Evolutionary conservation across 768 basidiomycete genomes (phyloP).

Genomic region (Mycena filopes): DNA sequence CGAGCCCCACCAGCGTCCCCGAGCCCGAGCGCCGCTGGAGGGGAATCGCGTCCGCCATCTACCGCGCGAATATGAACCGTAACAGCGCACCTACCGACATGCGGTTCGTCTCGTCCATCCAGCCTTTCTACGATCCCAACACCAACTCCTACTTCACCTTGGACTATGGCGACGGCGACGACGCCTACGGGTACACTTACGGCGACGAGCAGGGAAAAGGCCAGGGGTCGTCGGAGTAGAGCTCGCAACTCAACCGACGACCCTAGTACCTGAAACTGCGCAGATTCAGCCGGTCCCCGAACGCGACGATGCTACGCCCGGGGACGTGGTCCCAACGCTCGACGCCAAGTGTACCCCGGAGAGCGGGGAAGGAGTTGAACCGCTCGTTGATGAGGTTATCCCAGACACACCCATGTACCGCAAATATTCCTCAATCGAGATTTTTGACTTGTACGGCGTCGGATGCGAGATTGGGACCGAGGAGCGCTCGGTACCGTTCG

Average conservation of each 20-base stretch:
- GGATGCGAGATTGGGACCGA: too few species aligned
- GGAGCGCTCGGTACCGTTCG: too few species aligned
- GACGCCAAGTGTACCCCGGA: too few species aligned
- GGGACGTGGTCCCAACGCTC: too few species aligned
- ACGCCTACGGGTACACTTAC: neutral
- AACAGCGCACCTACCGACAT: neutral
- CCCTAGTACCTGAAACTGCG: too few species aligned
- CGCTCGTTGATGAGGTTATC: neutral
- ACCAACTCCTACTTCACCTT: neutral
- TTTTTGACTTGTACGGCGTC: too few species aligned
- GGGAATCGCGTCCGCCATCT: neutral
- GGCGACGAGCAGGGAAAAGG: slow-evolving; percentile 15
- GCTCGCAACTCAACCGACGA: too few species aligned
- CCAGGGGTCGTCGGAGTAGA: too few species aligned
- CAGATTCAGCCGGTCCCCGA: too few species aligned
- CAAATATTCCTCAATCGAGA: neutral
- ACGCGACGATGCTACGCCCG: too few species aligned
- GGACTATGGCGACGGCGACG: neutral
- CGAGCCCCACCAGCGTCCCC: neutral
- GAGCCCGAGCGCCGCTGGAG: too few species aligned
- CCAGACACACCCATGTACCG: slow-evolving; percentile 7
- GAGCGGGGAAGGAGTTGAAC: too few species aligned
- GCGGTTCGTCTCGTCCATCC: neutral
- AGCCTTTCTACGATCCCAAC: neutral
- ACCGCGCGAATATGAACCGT: neutral